These are phyloP conservation scores for Penicillium sp. DNA, from an alignment of 2,329 filamentous ascomycete genomes.

Conservation along the genomic window DNA sequence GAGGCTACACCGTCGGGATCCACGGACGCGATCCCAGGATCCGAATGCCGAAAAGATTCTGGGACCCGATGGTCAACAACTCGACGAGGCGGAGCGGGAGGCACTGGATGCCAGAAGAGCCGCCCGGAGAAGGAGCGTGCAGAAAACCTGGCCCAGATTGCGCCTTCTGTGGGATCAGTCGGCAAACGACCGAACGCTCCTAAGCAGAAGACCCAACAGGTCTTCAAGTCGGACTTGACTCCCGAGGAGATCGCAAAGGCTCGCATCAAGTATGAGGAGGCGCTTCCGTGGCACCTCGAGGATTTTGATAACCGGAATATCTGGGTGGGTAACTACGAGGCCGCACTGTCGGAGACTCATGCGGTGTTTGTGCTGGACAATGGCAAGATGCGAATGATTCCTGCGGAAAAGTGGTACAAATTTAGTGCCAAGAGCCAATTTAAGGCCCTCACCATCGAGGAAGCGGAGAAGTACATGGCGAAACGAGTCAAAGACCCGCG, in stretches of 20 bases:
- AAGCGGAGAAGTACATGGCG: slow-evolving; percentile 77
- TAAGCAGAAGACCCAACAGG: slow-evolving; percentile 78
- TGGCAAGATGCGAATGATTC: slow-evolving; percentile 73
- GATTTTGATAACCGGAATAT: slow-evolving; percentile 94
- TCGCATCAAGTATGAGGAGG: slow-evolving; percentile 79
- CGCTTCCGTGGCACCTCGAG: slow-evolving; percentile 92
- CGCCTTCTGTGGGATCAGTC: slow-evolving; percentile 65
- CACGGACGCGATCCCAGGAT: slow-evolving; percentile 56
- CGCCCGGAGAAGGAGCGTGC: slow-evolving; percentile 82
- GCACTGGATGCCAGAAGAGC: slow-evolving; percentile 57
- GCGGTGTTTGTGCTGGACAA: slow-evolving; percentile 74
- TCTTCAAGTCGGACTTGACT: slow-evolving; percentile 73
- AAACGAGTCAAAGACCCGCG: slow-evolving; percentile 70
- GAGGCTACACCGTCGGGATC: slow-evolving; percentile 81
- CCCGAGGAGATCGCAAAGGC: slow-evolving; percentile 64
- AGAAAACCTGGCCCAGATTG: slow-evolving; percentile 85
- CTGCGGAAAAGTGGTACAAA: slow-evolving; percentile 93
- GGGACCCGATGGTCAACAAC: slow-evolving; percentile 40
- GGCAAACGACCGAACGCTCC: slow-evolving; percentile 63
- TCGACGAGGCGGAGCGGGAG: slow-evolving; percentile 64
- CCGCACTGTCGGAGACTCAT: slow-evolving; percentile 72
- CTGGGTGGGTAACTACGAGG: slow-evolving; percentile 88
- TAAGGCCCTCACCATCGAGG: slow-evolving; percentile 70
- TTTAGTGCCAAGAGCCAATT: slow-evolving; percentile 54
- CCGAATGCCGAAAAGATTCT: slow-evolving; percentile 48